phyloP scores from a whole-genome alignment of 2,329 filamentous ascomycete species.

The Hypoxylon rubiginosum region DNA sequence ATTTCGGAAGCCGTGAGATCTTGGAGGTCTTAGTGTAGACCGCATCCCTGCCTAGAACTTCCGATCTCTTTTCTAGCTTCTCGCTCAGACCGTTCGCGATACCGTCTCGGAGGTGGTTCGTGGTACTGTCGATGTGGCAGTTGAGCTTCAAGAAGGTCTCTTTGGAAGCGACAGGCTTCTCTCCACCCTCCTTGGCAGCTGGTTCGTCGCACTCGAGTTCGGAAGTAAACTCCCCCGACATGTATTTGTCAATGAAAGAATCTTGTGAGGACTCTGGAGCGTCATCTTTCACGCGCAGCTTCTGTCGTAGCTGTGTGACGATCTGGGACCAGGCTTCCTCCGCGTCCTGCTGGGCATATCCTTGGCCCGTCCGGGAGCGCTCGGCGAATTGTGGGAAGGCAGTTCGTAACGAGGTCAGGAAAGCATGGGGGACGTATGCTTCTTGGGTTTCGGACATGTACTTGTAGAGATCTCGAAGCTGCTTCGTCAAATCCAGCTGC shows the following conservation, averaged over 20 bases:
- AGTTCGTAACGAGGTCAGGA: constrained; percentile 82
- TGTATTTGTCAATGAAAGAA: constrained; percentile 91
- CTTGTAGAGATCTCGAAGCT: constrained; percentile 86
- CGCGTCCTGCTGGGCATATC: constrained; percentile 97
- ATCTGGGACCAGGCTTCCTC: constrained; percentile 99
- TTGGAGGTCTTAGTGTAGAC: constrained; percentile 91
- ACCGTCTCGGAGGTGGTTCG: constrained; percentile 92
- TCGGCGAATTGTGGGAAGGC: constrained; percentile 95
- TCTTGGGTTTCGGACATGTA: constrained; percentile 91
- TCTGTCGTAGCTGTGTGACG: constrained; percentile 83
- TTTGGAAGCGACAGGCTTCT: constrained; percentile 74
- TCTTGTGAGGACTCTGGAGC: constrained; percentile 62
- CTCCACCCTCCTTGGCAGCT: constrained; percentile 78
- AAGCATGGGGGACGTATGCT: constrained; percentile 85
- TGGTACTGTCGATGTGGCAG: constrained; percentile 90
- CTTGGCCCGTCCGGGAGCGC: constrained; percentile 82
- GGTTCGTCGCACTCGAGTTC: constrained; percentile 87
- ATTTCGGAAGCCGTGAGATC: constrained; percentile 91
- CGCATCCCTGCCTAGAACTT: constrained; percentile 81
- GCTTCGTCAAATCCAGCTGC: constrained; percentile 78
- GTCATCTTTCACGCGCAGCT: constrained; percentile 76
- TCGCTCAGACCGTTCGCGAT: constrained; percentile 85
- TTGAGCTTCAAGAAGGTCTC: constrained; percentile 93
- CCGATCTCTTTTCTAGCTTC: constrained; percentile 90
- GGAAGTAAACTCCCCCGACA: constrained; percentile 85